Conservation (phyloP, 129 eudicot species). For the Heracleum sosnowskyi region DNA sequence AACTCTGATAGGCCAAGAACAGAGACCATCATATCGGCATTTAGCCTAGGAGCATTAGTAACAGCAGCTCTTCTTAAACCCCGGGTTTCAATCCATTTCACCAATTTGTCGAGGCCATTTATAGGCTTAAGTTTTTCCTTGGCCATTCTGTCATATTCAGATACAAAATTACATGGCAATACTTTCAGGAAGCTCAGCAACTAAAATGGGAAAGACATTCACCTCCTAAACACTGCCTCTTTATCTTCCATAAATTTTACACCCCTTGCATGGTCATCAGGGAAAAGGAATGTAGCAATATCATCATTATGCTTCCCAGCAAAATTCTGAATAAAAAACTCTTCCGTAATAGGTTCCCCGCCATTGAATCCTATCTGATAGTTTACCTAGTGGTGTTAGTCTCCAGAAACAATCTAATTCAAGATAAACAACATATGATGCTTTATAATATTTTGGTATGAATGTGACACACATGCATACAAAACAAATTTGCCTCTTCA, state of each 20-base stretch:
- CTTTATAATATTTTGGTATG: background rate
- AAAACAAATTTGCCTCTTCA: background rate
- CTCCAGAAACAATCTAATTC: background rate
- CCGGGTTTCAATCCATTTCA: conserved; percentile 84
- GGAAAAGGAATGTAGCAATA: conserved; percentile 72
- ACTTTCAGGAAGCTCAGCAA: background rate
- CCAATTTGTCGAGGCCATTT: conserved; percentile 67
- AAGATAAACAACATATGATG: background rate
- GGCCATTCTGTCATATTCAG: conserved; percentile 45
- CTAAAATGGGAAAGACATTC: background rate
- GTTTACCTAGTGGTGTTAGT: conserved; percentile 8
- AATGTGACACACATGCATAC: background rate
- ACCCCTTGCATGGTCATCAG: conserved; percentile 72
- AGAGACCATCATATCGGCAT: conserved; percentile 74
- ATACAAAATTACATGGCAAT: conserved; percentile 7
- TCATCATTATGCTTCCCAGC: conserved; percentile 93
- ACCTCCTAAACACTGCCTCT: conserved; percentile 86
- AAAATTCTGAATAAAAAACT: conserved; percentile 52
- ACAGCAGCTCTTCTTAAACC: conserved; percentile 94
- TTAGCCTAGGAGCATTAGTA: conserved; percentile 81
- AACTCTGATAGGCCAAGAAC: conserved; percentile 91
- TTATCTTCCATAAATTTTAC: conserved; percentile 64
- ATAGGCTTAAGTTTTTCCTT: conserved; percentile 71
- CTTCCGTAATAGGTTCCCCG: conserved; percentile 77
- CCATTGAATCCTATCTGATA: conserved; percentile 82